Conservation (phyloP, 306 rosid species). For the Fragaria ananassa region DNA sequence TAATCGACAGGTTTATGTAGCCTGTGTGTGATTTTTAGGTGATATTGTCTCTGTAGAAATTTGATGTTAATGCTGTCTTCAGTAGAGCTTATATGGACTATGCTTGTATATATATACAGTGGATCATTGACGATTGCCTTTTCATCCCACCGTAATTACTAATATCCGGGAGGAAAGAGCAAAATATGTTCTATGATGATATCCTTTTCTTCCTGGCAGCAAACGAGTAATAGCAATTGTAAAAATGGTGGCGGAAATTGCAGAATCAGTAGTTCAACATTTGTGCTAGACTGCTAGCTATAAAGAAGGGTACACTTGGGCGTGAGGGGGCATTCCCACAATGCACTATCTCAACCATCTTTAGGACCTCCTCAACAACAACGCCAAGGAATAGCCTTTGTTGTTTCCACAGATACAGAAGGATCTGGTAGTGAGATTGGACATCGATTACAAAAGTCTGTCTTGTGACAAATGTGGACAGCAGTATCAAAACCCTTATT, state of each 20-base stretch:
- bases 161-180: not conserved
- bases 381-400: not conserved
- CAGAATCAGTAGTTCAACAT: not conserved
- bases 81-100: not conserved
- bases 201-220: not conserved
- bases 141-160: not conserved
- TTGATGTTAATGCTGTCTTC: constrained; percentile 1
- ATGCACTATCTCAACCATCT: not conserved
- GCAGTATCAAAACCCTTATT: not conserved
- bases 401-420: not conserved
- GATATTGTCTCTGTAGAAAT: not conserved
- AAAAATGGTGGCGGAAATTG: not conserved
- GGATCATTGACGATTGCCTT: constrained; percentile 4
- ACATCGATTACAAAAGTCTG: not conserved
- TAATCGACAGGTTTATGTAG: constrained; percentile 21
- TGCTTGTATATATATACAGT: not conserved
- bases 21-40: constrained; percentile 3
- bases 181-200: not conserved
- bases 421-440: not conserved
- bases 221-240: not conserved
- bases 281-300: not conserved
- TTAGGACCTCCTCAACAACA: not conserved
- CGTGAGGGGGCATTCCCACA: not conserved
- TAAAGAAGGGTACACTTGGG: not conserved
- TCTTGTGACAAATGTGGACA: not conserved